A percentile compares a stretch with the other conserved stretches of the same genome.
Evolutionary conservation across 129 eudicot genomes (phyloP).

Genomic region (Tagetes erecta): DNA sequence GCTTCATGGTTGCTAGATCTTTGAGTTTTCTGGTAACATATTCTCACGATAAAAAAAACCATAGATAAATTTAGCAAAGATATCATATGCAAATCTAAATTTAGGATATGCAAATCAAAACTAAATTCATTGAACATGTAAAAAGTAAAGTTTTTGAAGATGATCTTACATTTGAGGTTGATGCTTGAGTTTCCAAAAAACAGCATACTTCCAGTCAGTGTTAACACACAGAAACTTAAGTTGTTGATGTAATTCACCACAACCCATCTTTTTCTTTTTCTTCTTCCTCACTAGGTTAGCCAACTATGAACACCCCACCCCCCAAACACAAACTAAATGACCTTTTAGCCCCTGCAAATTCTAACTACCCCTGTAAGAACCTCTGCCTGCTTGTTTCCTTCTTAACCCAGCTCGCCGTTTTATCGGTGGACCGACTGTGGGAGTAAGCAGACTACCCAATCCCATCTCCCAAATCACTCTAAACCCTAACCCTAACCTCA

Average conservation of each 20-base stretch:
- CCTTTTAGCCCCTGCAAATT: constrained; percentile 40
- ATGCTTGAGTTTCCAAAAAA: constrained; percentile 86
- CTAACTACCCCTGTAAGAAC: constrained; percentile 98
- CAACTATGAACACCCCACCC: constrained; percentile 37
- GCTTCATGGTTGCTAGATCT: too few species aligned
- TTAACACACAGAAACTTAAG: constrained; percentile 73
- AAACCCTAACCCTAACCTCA: constrained; percentile 34
- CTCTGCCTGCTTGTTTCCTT: constrained; percentile 98
- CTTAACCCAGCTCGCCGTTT: constrained; percentile 80
- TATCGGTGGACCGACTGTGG: constrained; percentile 92
- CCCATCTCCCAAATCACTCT: constrained; percentile 56
- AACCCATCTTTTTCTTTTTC: constrained; percentile 36
- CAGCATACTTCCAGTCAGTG: constrained; percentile 83
- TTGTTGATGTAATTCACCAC: constrained; percentile 67
- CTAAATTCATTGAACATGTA: neutral
- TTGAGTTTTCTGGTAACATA: too few species aligned
- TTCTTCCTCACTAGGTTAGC: constrained; percentile 33
- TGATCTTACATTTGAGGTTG: constrained; percentile 66
- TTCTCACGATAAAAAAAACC: too few species aligned
- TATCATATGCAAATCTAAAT: neutral
- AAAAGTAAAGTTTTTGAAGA: constrained; percentile 4
- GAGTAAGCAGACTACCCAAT: constrained; percentile 64
- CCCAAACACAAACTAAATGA: constrained; percentile 29
- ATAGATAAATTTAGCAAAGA: constrained; percentile 5
- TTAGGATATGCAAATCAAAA: neutral